A percentile compares a stretch with the other conserved stretches of the same genome.
These are phyloP conservation scores for Multifurca ochricompacta DNA, from an alignment of 768 basidiomycete species.

Conservation along the genomic window DNA sequence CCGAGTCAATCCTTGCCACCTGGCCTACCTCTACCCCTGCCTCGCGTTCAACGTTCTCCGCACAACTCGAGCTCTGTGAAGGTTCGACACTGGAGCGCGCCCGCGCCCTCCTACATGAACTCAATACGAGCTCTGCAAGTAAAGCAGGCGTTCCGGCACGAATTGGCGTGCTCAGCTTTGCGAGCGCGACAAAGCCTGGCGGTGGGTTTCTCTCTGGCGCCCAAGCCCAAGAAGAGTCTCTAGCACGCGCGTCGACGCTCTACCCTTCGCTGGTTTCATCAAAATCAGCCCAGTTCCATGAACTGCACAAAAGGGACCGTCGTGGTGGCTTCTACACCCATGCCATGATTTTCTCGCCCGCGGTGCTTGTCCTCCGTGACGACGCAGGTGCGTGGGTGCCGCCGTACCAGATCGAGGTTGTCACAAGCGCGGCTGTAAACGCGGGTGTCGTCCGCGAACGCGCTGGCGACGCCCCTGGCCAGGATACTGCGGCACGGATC, in stretches of 20 bases:
- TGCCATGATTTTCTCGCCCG: constrained; percentile 69
- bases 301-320: constrained; percentile 40
- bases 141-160: constrained; percentile 20
- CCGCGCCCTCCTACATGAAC: constrained; percentile 29
- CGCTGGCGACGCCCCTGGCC: neutral
- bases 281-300: constrained; percentile 54
- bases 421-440: constrained; percentile 73
- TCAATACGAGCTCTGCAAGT: constrained; percentile 18
- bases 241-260: constrained; percentile 69
- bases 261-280: constrained; percentile 53
- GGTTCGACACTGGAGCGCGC: constrained; percentile 59
- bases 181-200: constrained; percentile 66
- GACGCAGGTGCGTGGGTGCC: constrained; percentile 50
- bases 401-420: constrained; percentile 54
- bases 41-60: neutral
- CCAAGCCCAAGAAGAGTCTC: constrained; percentile 73
- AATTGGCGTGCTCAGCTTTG: constrained; percentile 68
- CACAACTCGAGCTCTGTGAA: constrained; percentile 44
- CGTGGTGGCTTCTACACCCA: constrained; percentile 63
- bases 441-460: constrained; percentile 41
- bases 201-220: constrained; percentile 70
- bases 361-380: constrained; percentile 52
- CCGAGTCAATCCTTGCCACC: constrained; percentile 38
- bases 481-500: constrained; percentile 31
- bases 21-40: constrained; percentile 33